A percentile compares a stretch with the other conserved stretches of the same genome.
Conservation (phyloP, 2,329 filamentous ascomycete species). For the Chrysoporthe cubensis region DNA sequence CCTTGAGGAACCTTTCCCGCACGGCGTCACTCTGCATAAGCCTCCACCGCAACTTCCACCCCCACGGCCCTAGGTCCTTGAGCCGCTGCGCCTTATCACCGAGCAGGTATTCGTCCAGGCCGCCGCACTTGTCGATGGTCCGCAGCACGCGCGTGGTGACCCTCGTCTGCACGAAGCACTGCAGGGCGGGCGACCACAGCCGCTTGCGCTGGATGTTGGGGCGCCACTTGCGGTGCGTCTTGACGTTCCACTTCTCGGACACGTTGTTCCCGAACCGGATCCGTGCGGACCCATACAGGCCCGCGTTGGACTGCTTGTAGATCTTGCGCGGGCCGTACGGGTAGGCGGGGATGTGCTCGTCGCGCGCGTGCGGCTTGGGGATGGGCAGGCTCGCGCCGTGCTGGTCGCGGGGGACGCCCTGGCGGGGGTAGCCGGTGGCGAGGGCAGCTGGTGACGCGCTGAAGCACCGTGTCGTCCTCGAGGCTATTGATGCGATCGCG, state of each 20-base stretch:
- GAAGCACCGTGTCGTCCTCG: slow-evolving; percentile 35
- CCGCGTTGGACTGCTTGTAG: slow-evolving; percentile 81
- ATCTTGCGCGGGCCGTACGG: slow-evolving; percentile 71
- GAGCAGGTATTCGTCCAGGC: slow-evolving; percentile 88
- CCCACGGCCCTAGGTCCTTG: slow-evolving; percentile 84
- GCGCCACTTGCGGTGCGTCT: slow-evolving; percentile 73
- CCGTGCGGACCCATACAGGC: slow-evolving; percentile 70
- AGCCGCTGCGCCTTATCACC: slow-evolving; percentile 78
- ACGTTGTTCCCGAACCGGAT: slow-evolving; percentile 83
- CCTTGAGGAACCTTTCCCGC: slow-evolving; percentile 64
- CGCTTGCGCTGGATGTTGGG: slow-evolving; percentile 74
- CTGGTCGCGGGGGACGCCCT: slow-evolving; percentile 24
- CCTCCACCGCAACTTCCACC: slow-evolving; percentile 88
- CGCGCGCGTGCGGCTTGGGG: slow-evolving; percentile 48
- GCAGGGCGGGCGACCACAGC: slow-evolving; percentile 67
- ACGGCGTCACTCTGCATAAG: slow-evolving; percentile 78
- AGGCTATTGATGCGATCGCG: neutral
- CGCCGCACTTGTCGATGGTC: slow-evolving; percentile 82
- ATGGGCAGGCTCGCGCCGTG: slow-evolving; percentile 41
- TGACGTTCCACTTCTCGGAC: slow-evolving; percentile 67
- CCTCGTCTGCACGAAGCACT: slow-evolving; percentile 66
- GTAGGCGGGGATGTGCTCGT: slow-evolving; percentile 61
- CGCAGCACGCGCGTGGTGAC: slow-evolving; percentile 72
- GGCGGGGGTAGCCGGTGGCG: slow-evolving; percentile 31
- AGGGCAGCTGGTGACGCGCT: slow-evolving; percentile 41